Conservation (phyloP, 140 eudicot genomes). For the Bidens hawaiensis region DNA sequence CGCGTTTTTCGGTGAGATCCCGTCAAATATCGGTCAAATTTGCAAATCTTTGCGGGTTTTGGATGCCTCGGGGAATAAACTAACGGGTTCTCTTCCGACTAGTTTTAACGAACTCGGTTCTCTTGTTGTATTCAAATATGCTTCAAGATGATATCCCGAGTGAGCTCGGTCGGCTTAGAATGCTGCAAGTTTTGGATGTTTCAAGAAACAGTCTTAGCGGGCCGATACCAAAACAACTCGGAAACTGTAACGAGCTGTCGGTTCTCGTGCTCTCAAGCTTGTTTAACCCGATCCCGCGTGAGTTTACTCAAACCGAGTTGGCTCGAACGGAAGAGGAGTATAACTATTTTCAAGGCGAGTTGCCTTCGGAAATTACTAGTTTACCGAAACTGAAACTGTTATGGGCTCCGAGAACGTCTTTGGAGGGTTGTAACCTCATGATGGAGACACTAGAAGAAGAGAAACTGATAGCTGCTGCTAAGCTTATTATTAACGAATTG, state of each 20-base stretch:
- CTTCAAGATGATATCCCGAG: constrained; percentile 9
- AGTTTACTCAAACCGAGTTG: background rate
- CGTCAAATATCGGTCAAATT: too few relatives aligned
- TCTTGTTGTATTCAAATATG: constrained; percentile 54
- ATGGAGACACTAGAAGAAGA: constrained; percentile 47
- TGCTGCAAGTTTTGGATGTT: constrained; percentile 59
- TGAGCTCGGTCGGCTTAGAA: constrained; percentile 50
- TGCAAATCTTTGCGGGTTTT: too few relatives aligned
- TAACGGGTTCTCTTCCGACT: too few relatives aligned
- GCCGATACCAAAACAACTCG: constrained; percentile 49
- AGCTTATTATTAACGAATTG: constrained; percentile 50
- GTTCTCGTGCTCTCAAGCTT: constrained; percentile 65
- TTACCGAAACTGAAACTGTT: constrained; percentile 57
- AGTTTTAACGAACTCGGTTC: constrained; percentile 43
- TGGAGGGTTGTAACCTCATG: constrained; percentile 47
- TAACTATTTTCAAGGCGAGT: constrained; percentile 49
- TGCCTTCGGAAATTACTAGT: constrained; percentile 43
- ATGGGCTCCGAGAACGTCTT: constrained; percentile 77
- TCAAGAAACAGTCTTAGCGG: constrained; percentile 75
- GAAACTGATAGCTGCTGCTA: constrained; percentile 63
- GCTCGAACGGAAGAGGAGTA: constrained; percentile 42
- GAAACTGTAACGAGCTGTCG: constrained; percentile 50
- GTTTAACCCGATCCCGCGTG: constrained; percentile 46
- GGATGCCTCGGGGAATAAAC: constrained; percentile 54
- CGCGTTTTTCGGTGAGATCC: too few relatives aligned